Conservation (phyloP, 2,329 filamentous ascomycete species). For the Trichoderma cornu-damae region DNA sequence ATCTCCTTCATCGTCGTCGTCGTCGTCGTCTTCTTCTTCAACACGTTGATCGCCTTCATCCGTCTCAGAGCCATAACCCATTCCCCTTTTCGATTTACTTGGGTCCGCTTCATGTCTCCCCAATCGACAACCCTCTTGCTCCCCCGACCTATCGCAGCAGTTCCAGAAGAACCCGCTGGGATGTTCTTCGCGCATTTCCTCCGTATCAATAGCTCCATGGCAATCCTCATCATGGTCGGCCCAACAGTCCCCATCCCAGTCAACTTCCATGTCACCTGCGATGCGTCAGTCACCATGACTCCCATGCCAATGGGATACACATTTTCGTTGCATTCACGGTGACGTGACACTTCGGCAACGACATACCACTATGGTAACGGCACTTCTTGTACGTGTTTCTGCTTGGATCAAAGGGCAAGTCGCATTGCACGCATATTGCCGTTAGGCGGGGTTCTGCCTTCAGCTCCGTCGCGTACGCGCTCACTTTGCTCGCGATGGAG, state of each 20-base stretch:
- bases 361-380: no score
- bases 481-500: no score
- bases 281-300: no score
- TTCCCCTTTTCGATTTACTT: conserved; percentile 11
- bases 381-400: no score
- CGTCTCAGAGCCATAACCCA: not conserved
- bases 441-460: no score
- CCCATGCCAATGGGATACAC: no score
- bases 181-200: conserved; percentile 5
- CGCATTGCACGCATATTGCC: no score
- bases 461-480: no score
- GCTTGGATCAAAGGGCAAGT: no score
- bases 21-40: conserved; percentile 9
- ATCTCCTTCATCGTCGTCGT: no score
- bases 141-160: not conserved
- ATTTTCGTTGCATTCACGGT: no score
- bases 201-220: conserved; percentile 21
- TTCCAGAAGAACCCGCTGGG: conserved; percentile 22
- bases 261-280: conserved; percentile 21
- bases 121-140: conserved; percentile 17
- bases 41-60: conserved; percentile 29
- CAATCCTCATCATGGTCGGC: conserved; percentile 16
- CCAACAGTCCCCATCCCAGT: conserved; percentile 19
- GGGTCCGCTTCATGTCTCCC: conserved; percentile 22
- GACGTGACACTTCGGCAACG: no score